phyloP scores from a whole-genome alignment of 352 stramenopile genomes.

The Phytophthora constricta region DNA sequence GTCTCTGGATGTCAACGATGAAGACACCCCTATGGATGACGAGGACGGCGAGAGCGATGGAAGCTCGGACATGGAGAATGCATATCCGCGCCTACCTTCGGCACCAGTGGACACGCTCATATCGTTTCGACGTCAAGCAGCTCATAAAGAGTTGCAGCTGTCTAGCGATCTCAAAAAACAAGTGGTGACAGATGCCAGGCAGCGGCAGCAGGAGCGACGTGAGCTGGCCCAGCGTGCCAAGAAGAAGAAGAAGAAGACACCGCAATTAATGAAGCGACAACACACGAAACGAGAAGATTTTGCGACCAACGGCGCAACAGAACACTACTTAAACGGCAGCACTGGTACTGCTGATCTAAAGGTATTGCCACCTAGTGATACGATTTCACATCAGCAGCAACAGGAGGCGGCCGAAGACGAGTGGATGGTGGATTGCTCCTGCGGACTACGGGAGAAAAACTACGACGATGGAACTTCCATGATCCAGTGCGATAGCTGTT shows the following conservation, averaged over 20 bases:
- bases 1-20: constrained; percentile 39
- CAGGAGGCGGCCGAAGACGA: constrained; percentile 42
- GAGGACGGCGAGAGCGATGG: constrained; percentile 59
- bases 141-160: constrained; percentile 63
- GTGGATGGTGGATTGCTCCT: constrained; percentile 69
- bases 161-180: constrained; percentile 44
- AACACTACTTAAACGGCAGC: constrained; percentile 21
- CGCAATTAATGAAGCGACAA: constrained; percentile 24
- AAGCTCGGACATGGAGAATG: constrained; percentile 64
- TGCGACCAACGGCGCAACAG: constrained; percentile 10
- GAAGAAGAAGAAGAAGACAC: constrained; percentile 46
- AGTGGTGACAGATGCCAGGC: constrained; percentile 42
- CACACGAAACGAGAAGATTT: constrained; percentile 44
- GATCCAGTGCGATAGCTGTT: constrained; percentile 69
- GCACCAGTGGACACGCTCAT: constrained; percentile 71
- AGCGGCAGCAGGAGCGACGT: constrained; percentile 48
- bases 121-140: constrained; percentile 53
- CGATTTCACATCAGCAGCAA: constrained; percentile 7
- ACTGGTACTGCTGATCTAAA: constrained; percentile 11
- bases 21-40: constrained; percentile 41
- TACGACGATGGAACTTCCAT: constrained; percentile 69
- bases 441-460: constrained; percentile 56
- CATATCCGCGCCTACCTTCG: constrained; percentile 62
- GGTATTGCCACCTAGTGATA: neutral
- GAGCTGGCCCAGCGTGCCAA: constrained; percentile 38